These are phyloP conservation scores for Candida alai DNA, from an alignment of 805 yeast genomes.

Conservation along the genomic window DNA sequence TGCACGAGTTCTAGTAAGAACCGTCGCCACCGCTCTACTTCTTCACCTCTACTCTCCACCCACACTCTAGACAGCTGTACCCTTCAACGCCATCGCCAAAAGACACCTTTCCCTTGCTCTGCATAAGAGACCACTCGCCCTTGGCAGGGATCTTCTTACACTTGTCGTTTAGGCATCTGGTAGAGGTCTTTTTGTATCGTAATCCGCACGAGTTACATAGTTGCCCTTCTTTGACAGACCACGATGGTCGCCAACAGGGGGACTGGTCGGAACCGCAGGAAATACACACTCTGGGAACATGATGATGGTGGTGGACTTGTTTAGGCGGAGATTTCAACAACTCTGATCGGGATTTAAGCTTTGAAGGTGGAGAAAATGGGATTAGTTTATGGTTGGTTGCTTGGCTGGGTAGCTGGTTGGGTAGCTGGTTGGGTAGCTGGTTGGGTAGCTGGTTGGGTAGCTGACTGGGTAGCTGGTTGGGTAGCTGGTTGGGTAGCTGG, in stretches of 20 bases:
- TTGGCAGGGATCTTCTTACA: conserved; percentile 94
- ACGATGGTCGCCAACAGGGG: conserved; percentile 98
- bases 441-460: conserved; percentile 5
- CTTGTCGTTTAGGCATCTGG: conserved; percentile 70
- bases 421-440: conserved; percentile 5
- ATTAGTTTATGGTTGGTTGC: not conserved
- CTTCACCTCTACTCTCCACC: conserved; percentile 39
- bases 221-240: conserved; percentile 91
- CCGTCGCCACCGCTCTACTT: conserved; percentile 12
- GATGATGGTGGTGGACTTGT: conserved; percentile 14
- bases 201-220: conserved; percentile 95
- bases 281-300: conserved; percentile 60
- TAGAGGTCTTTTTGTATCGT: conserved; percentile 89
- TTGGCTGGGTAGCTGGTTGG: conserved; percentile 1
- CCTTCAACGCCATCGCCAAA: conserved; percentile 40
- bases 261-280: conserved; percentile 89
- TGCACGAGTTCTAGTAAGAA: too few species aligned
- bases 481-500: too few species aligned
- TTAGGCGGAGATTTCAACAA: conserved; percentile 31
- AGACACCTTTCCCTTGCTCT: conserved; percentile 51
- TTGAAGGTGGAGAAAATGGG: conserved; percentile 10
- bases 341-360: conserved; percentile 20
- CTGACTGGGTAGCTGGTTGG: too few species aligned
- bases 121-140: conserved; percentile 91
- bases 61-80: conserved; percentile 41